Percentiles rank a stretch among this genome's conserved stretches.
Conservation (phyloP, 441 rosid genomes). For the Gossypium davidsonii region DNA sequence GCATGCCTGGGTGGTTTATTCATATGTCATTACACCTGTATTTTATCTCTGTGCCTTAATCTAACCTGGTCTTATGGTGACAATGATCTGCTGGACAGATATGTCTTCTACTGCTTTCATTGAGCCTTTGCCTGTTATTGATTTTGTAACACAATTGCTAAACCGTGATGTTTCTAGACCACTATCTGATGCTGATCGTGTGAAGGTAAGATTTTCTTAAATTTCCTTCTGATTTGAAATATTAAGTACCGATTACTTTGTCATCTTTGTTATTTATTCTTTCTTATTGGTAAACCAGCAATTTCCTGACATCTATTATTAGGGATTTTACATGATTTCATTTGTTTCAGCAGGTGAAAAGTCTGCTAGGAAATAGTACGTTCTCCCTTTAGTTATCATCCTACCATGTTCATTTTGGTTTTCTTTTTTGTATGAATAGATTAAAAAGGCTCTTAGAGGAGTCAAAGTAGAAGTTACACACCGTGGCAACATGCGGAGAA, state of each 20-base stretch:
- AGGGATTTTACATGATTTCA: neutral
- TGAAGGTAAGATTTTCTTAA: neutral
- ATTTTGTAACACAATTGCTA: slow-evolving; percentile 62
- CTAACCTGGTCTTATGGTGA: neutral
- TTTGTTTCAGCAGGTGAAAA: neutral
- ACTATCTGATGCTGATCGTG: neutral
- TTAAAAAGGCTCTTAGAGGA: slow-evolving; percentile 93
- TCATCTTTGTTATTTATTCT: neutral
- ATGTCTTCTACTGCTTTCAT: slow-evolving; percentile 95
- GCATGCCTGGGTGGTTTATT: neutral
- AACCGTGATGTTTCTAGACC: slow-evolving; percentile 41
- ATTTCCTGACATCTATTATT: neutral
- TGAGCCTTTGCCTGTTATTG: slow-evolving; percentile 77
- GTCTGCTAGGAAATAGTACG: neutral
- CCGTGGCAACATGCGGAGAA: slow-evolving; percentile 90
- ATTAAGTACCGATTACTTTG: neutral
- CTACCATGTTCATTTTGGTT: neutral
- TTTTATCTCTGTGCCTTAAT: neutral
- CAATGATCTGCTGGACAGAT: slow-evolving; percentile 36
- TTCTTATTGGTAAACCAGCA: neutral
- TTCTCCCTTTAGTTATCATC: neutral
- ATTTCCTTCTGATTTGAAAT: neutral
- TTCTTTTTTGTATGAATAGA: slow-evolving; percentile 36
- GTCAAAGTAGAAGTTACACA: slow-evolving; percentile 94
- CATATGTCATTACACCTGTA: neutral